A percentile compares a stretch with the other conserved stretches of the same genome.
Conservation (phyloP, 495 filamentous ascomycete species). For the Hypoxylon fragiforme region DNA sequence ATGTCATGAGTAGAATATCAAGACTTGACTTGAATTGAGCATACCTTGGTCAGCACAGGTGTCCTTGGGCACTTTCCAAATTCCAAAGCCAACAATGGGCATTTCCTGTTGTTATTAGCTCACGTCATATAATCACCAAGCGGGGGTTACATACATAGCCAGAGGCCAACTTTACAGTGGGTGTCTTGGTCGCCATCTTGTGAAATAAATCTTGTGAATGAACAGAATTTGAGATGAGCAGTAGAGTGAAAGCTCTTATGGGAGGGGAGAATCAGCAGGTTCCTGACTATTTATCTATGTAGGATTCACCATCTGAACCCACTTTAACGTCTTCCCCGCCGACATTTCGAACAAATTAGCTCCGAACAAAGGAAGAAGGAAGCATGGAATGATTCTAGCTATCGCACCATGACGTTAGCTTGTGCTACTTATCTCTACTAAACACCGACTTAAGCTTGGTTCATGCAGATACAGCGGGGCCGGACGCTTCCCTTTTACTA, state of each 20-base stretch:
- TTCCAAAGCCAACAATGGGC: slow-evolving; percentile 67
- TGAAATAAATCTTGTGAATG: neutral
- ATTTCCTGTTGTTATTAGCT: slow-evolving; percentile 53
- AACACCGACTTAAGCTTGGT: no score
- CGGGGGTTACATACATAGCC: slow-evolving; percentile 29
- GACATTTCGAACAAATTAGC: neutral
- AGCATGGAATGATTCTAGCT: neutral
- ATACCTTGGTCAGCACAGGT: slow-evolving; percentile 60
- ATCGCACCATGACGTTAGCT: slow-evolving; percentile 26
- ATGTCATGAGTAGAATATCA: neutral
- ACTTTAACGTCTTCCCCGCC: slow-evolving; percentile 4
- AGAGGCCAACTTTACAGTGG: slow-evolving; percentile 36
- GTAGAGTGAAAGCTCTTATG: neutral
- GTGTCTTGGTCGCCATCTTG: slow-evolving; percentile 31
- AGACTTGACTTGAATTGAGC: neutral
- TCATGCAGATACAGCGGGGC: slow-evolving; percentile 19
- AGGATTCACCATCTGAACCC: neutral
- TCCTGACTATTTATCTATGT: slow-evolving; percentile 9
- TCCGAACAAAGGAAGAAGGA: slow-evolving; percentile 28
- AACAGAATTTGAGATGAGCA: neutral
- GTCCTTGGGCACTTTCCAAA: slow-evolving; percentile 72
- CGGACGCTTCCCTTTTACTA: slow-evolving; percentile 22
- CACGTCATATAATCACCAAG: neutral
- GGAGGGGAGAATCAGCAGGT: neutral
- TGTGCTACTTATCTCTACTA: slow-evolving; percentile 4